phyloP scores from a whole-genome alignment of 768 basidiomycete species.

The Tricholoma terreum region DNA sequence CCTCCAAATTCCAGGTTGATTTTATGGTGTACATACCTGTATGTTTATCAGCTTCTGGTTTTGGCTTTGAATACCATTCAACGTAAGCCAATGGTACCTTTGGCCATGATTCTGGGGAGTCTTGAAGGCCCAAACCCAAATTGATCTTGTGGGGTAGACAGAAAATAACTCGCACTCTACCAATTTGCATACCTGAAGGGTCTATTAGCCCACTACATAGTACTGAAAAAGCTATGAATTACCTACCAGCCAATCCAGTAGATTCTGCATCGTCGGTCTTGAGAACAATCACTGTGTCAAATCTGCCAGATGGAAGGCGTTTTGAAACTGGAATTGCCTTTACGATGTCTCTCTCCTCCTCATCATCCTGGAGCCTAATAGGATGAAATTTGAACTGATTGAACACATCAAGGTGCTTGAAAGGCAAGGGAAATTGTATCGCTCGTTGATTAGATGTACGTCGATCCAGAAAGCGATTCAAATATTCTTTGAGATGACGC shows the following conservation, averaged over 20 bases:
- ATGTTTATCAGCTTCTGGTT: no score
- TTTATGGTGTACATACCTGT: constrained; percentile 5
- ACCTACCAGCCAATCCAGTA: constrained; percentile 17
- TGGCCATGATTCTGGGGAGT: no score
- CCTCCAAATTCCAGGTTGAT: not conserved
- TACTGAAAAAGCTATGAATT: not conserved
- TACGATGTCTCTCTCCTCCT: no score
- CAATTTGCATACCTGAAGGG: constrained; percentile 14
- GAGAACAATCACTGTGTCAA: constrained; percentile 27
- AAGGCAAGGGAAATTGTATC: constrained; percentile 10
- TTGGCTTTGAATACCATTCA: constrained; percentile 1
- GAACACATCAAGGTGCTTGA: no score
- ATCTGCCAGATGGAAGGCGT: constrained; percentile 11
- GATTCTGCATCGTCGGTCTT: constrained; percentile 21
- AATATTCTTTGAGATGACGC: constrained; percentile 1
- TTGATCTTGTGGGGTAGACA: no score
- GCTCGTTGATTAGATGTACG: not conserved
- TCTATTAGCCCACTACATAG: not conserved
- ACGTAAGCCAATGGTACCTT: constrained; percentile 12
- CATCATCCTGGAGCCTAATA: constrained; percentile 15
- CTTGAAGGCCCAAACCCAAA: no score
- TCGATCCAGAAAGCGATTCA: not conserved
- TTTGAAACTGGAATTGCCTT: constrained; percentile 10
- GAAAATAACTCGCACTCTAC: constrained; percentile 22
- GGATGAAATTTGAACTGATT: no score